Base-by-base conservation (phyloP, 225 moss, liverwort and hornwort genomes). In the Anthoceros angustus region DNA sequence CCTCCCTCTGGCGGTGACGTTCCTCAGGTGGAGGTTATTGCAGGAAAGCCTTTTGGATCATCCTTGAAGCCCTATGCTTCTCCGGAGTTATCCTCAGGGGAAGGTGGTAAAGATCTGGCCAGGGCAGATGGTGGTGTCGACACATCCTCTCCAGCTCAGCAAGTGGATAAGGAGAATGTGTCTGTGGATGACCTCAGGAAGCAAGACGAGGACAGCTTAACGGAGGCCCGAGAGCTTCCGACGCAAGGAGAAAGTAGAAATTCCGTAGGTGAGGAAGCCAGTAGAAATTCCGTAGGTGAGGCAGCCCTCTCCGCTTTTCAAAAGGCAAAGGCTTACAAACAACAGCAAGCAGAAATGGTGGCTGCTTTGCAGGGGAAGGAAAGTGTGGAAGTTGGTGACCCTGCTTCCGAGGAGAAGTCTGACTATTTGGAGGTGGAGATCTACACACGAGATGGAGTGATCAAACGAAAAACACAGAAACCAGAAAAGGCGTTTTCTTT, bases 371-470 rank as follows among this genome's bases (percentile, higher is more conserved):
- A 71, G 50, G 81, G 68, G 39, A 68, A 71, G 66, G 42, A 43
- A 62, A 63, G 75, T 45, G 70, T 72, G 49, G 61, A 64, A 23
- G 32, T 41, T 12, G 11, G 6, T 39, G 20, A 66, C 5, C 21
- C 66, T 6, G 32, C 66, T 15, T 62, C 73, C 12, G 64, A 9
- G 7, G 39, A 39, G 39, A 64, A 75, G 15, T 16, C 72, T 24
- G 71, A 74, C 6, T 71, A 69, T 42, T 69, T 94, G 39, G 88
- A 90, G 76, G 75, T 94, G 32, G 94, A 94, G 76, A 88, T 95
- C 48, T 66, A 88, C 25, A 95, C 94, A 21, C 79, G 88, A 76
- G 90, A 91, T 23, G 94, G 94, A 7, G 82, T 95, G 63, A 82
- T 86, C 43, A 86, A 77, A 73, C 70, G 87, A 63, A 90, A 80